Evolutionary conservation across 805 yeast genomes (phyloP).

Genomic region (Hanseniaspora valbyensis): DNA sequence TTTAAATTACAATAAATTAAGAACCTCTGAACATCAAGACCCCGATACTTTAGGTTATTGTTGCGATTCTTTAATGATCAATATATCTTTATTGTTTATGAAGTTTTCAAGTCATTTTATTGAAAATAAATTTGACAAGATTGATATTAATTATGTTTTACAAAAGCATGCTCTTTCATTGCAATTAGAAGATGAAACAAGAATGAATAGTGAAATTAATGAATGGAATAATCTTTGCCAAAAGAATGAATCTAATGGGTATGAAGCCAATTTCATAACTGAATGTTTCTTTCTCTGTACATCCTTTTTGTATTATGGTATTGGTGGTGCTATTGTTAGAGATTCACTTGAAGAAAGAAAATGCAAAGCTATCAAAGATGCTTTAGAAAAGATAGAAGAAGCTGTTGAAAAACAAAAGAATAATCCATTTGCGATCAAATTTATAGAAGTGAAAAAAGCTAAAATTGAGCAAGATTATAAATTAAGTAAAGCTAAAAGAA

Average conservation of each 20-base stretch:
- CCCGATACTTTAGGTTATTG: constrained; percentile 42
- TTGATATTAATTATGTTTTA: constrained; percentile 59
- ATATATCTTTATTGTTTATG: constrained; percentile 55
- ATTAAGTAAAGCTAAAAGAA: constrained; percentile 8
- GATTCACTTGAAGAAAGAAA: constrained; percentile 47
- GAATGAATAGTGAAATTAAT: constrained; percentile 61
- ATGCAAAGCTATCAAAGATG: constrained; percentile 37
- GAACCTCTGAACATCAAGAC: constrained; percentile 77
- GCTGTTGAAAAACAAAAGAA: constrained; percentile 36
- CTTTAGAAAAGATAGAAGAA: constrained; percentile 29
- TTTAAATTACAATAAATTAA: constrained; percentile 71
- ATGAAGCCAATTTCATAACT: constrained; percentile 64
- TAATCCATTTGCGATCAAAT: constrained; percentile 32
- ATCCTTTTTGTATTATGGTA: constrained; percentile 76
- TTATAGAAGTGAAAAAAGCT: constrained; percentile 35
- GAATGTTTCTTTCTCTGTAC: constrained; percentile 75
- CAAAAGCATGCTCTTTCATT: constrained; percentile 37
- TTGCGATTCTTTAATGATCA: constrained; percentile 72
- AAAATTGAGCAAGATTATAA: constrained; percentile 7
- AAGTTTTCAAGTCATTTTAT: constrained; percentile 76
- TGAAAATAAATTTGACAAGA: constrained; percentile 65
- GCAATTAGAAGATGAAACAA: constrained; percentile 69
- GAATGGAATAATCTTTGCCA: constrained; percentile 40
- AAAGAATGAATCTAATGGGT: constrained; percentile 29
- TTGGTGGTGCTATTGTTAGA: constrained; percentile 61